Conservation (phyloP, 768 basidiomycete genomes). For the Amanita pseudoporphyria region DNA sequence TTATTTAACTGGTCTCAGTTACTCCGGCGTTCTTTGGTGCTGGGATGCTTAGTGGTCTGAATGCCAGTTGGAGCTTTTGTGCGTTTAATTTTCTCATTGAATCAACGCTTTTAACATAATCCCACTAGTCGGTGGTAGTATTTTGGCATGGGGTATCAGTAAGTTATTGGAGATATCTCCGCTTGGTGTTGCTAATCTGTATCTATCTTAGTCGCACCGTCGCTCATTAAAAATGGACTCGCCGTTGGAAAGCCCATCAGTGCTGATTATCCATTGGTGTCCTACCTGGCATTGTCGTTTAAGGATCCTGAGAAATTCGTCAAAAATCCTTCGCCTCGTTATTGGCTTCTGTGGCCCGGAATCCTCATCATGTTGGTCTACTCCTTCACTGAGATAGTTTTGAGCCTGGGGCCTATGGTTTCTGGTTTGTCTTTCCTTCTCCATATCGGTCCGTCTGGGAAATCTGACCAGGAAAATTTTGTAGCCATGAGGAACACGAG, state of each 20-base stretch:
- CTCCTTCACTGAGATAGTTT: constrained; percentile 42
- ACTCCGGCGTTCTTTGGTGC: constrained; percentile 52
- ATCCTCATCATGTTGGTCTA: constrained; percentile 53
- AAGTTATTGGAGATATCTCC: constrained; percentile 9
- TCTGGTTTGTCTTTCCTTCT: constrained; percentile 14
- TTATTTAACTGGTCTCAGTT: constrained; percentile 16
- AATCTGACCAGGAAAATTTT: not conserved
- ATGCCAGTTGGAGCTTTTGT: constrained; percentile 51
- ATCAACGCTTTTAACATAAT: not conserved
- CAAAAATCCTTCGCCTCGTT: constrained; percentile 39
- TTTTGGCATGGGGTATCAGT: constrained; percentile 57
- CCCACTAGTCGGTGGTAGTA: constrained; percentile 35
- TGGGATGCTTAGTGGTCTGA: constrained; percentile 49
- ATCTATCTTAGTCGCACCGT: constrained; percentile 33
- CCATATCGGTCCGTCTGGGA: not conserved
- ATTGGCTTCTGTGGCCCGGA: constrained; percentile 59
- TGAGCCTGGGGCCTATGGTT: constrained; percentile 29
- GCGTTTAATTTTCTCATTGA: constrained; percentile 13
- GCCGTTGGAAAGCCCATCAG: constrained; percentile 32
- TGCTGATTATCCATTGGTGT: constrained; percentile 32
- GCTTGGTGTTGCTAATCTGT: not conserved
- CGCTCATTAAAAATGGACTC: constrained; percentile 41
- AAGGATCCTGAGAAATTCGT: constrained; percentile 30
- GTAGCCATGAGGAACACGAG: constrained; percentile 12
- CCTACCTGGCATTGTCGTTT: constrained; percentile 38